Evolutionary conservation across 805 yeast genomes (phyloP).

Genomic region (Saccharomyces eubayanus): DNA sequence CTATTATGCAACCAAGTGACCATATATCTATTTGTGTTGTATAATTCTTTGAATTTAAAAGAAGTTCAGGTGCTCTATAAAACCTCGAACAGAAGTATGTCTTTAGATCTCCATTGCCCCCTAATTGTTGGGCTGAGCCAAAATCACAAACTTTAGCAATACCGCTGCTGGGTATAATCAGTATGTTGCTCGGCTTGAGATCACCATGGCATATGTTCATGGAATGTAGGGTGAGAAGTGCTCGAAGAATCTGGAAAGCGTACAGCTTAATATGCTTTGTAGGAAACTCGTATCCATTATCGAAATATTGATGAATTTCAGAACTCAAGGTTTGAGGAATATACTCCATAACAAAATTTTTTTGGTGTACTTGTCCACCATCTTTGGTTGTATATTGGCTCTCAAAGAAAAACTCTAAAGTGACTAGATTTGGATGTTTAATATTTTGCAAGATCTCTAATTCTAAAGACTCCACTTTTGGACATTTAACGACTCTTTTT

Average conservation of each 20-base stretch:
- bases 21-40: slow-evolving; percentile 57
- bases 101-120: not conserved
- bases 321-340: not conserved
- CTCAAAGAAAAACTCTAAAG: not conserved
- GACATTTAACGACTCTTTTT: not conserved
- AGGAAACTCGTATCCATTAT: not conserved
- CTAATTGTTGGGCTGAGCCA: not conserved
- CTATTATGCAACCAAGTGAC: slow-evolving; percentile 83
- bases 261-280: not conserved
- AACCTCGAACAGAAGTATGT: not conserved
- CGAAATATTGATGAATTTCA: not conserved
- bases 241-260: not conserved
- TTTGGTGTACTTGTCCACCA: not conserved
- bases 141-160: not conserved
- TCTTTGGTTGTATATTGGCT: not conserved
- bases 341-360: not conserved
- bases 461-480: not conserved
- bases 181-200: not conserved
- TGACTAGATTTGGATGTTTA: not conserved
- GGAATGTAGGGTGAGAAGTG: not conserved
- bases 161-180: not conserved
- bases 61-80: slow-evolving; percentile 71
- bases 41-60: slow-evolving; percentile 53
- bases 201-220: not conserved
- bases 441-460: not conserved